Evolutionary conservation across 257 asterid genomes (phyloP).

Genomic region (Prunella vulgaris): DNA sequence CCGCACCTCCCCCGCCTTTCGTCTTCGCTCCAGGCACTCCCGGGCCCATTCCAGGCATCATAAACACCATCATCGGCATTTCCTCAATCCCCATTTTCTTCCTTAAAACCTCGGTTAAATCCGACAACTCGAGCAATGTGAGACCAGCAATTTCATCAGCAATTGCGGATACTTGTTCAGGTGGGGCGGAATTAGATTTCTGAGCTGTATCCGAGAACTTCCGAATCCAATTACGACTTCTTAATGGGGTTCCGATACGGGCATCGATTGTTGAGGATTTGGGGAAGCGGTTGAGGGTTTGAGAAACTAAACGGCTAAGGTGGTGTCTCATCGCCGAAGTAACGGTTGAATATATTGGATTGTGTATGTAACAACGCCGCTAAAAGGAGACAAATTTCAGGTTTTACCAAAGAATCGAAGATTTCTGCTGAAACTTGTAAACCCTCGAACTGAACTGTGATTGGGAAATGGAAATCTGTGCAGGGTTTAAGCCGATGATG

Average conservation of each 20-base stretch:
- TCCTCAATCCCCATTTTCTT: constrained; percentile 61
- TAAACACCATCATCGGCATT: constrained; percentile 81
- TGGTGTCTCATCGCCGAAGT: constrained; percentile 44
- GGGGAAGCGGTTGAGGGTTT: constrained; percentile 30
- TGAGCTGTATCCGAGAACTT: constrained; percentile 43
- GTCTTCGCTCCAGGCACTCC: constrained; percentile 49
- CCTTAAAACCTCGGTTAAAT: constrained; percentile 54
- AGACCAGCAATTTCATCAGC: constrained; percentile 61
- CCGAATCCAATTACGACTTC: constrained; percentile 23
- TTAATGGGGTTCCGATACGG: constrained; percentile 25
- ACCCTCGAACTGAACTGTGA: constrained; percentile 6
- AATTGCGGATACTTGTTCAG: constrained; percentile 45
- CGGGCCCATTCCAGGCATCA: constrained; percentile 83
- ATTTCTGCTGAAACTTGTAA: constrained; percentile 15
- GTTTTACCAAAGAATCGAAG: background rate
- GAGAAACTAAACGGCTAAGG: constrained; percentile 39
- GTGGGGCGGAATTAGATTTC: constrained; percentile 32
- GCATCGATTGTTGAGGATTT: constrained; percentile 16
- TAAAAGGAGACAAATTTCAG: background rate
- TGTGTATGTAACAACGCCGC: background rate
- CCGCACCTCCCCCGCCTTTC: constrained; percentile 49
- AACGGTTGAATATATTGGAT: background rate
- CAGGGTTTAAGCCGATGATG: constrained; percentile 33
- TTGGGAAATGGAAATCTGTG: background rate
- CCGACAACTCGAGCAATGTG: constrained; percentile 69